phyloP scores from a whole-genome alignment of 2,329 filamentous ascomycete genomes.

The Xenoacremonium recifei region DNA sequence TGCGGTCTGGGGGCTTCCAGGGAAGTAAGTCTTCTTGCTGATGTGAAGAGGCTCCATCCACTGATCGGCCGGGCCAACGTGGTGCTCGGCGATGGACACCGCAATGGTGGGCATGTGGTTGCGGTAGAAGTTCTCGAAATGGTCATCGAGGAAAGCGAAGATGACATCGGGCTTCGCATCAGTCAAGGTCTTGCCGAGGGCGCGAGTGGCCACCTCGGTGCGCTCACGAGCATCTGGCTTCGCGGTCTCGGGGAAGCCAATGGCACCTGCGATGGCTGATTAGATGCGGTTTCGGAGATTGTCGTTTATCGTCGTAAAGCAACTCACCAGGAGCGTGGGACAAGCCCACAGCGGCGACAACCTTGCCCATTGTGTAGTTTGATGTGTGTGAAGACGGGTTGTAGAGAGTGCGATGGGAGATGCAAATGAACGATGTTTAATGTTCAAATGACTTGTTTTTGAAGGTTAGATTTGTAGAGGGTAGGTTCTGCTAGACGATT shows the following conservation, averaged over 20 bases:
- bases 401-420: neutral
- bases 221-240: slow-evolving; percentile 19
- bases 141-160: slow-evolving; percentile 30
- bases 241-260: slow-evolving; percentile 29
- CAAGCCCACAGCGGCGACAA: slow-evolving; percentile 4
- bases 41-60: slow-evolving; percentile 26
- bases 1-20: slow-evolving; percentile 23
- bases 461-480: no score
- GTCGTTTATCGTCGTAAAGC: neutral
- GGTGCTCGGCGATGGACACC: slow-evolving; percentile 23
- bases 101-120: slow-evolving; percentile 27
- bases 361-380: slow-evolving; percentile 3
- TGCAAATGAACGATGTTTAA: no score
- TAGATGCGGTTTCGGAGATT: no score
- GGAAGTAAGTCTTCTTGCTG: slow-evolving; percentile 23
- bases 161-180: slow-evolving; percentile 28
- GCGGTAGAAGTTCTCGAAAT: slow-evolving; percentile 31
- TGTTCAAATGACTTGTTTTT: no score
- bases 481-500: no score
- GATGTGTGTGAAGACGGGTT: neutral
- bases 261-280: no score
- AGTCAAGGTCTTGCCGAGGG: slow-evolving; percentile 23
- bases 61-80: slow-evolving; percentile 28
- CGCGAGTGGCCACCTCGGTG: slow-evolving; percentile 24
- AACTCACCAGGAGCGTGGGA: slow-evolving; percentile 6